phyloP scores from a whole-genome alignment of 306 rosid species.

The Myrica gale region DNA sequence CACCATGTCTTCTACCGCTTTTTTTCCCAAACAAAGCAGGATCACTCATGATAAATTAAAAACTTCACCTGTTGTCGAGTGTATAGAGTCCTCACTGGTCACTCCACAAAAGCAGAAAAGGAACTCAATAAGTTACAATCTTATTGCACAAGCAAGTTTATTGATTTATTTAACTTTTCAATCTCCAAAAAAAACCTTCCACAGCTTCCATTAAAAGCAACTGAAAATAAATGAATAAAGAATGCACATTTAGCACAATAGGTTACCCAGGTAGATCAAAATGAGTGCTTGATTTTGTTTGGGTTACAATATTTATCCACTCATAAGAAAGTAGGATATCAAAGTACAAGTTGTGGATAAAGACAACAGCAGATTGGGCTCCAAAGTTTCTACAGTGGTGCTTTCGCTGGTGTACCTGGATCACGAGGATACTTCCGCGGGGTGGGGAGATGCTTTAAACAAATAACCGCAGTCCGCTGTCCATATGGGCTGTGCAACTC shows the following conservation, averaged over 20 bases:
- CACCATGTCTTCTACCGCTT: background rate
- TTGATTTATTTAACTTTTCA: background rate
- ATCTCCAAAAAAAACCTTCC: background rate
- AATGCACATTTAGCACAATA: background rate
- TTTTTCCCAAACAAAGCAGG: background rate
- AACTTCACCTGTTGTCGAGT: background rate
- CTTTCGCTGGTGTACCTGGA: slow-evolving; percentile 82
- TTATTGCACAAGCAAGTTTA: background rate
- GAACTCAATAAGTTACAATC: background rate
- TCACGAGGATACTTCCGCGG: slow-evolving; percentile 74
- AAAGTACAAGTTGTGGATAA: slow-evolving; percentile 10
- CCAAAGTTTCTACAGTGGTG: slow-evolving; percentile 50
- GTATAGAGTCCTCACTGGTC: background rate
- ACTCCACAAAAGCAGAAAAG: background rate
- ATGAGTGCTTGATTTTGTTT: slow-evolving; percentile 8
- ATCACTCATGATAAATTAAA: background rate
- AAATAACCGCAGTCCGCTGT: slow-evolving; percentile 78
- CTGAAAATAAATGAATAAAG: background rate
- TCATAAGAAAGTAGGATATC: too few relatives aligned
- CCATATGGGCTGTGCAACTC: slow-evolving; percentile 80
- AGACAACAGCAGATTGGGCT: slow-evolving; percentile 19
- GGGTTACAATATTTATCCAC: too few relatives aligned
- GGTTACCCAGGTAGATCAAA: slow-evolving; percentile 14
- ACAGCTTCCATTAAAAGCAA: background rate
- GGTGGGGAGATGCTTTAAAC: slow-evolving; percentile 59